Evolutionary conservation across 2,329 filamentous ascomycete genomes (phyloP).

Genomic region (Sphaerulina musiva): DNA sequence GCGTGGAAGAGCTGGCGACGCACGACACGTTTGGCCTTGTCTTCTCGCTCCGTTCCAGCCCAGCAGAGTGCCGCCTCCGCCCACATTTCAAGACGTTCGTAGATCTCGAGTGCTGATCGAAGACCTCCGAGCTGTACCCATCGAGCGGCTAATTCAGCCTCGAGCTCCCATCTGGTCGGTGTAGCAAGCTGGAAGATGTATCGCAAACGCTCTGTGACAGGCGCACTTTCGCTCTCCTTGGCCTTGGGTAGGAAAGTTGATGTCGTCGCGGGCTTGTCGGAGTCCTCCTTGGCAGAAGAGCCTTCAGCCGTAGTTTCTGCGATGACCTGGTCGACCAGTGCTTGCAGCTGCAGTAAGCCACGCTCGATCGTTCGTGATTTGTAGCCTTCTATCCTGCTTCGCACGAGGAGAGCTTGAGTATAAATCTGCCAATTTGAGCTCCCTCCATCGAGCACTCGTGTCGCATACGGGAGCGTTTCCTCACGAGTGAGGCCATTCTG

Average conservation of each 20-base stretch:
- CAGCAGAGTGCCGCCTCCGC: slow-evolving; percentile 89
- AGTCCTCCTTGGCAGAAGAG: slow-evolving; percentile 20
- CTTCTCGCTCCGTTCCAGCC: slow-evolving; percentile 70
- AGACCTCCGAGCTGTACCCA: slow-evolving; percentile 87
- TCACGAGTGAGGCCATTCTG: slow-evolving; percentile 82
- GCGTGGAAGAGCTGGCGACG: slow-evolving; percentile 71
- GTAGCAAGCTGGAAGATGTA: slow-evolving; percentile 81
- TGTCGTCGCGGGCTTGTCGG: slow-evolving; percentile 47
- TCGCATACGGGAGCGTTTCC: slow-evolving; percentile 85
- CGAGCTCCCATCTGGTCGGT: slow-evolving; percentile 86
- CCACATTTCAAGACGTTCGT: slow-evolving; percentile 88
- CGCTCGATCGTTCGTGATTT: slow-evolving; percentile 81
- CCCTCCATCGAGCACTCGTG: slow-evolving; percentile 77
- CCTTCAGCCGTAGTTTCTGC: slow-evolving; percentile 58
- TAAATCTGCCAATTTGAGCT: slow-evolving; percentile 98
- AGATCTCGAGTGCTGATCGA: slow-evolving; percentile 87
- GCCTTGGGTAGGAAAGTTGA: slow-evolving; percentile 71
- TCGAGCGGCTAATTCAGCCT: slow-evolving; percentile 84
- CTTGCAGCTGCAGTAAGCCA: slow-evolving; percentile 85
- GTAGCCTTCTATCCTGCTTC: slow-evolving; percentile 84
- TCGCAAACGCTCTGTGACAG: slow-evolving; percentile 65
- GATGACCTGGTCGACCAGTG: slow-evolving; percentile 89
- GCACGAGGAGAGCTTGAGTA: slow-evolving; percentile 82
- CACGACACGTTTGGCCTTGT: slow-evolving; percentile 70
- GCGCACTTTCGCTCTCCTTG: slow-evolving; percentile 69